Evolutionary conservation across 495 filamentous ascomycete genomes (phyloP).

Genomic region (Penicillium waksmanii): DNA sequence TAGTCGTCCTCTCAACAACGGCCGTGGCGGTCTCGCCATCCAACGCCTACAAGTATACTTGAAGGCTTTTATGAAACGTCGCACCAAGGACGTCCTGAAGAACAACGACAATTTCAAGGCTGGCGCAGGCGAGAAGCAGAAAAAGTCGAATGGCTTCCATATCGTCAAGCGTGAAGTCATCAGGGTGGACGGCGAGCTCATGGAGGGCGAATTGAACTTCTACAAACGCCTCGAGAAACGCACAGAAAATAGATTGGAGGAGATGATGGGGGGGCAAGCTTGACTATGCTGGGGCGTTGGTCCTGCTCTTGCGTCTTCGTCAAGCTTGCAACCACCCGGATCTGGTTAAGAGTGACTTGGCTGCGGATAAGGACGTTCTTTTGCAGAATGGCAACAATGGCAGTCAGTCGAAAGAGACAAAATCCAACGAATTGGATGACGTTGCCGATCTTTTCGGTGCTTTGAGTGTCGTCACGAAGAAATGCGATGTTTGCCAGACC

Average conservation of each 20-base stretch:
- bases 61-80: constrained; percentile 94
- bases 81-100: constrained; percentile 93
- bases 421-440: constrained; percentile 71
- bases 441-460: constrained; percentile 85
- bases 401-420: constrained; percentile 52
- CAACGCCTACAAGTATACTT: constrained; percentile 78
- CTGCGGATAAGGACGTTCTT: constrained; percentile 84
- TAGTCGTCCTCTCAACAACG: constrained; percentile 79
- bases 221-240: constrained; percentile 83
- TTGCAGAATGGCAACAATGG: constrained; percentile 55
- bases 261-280: constrained; percentile 82
- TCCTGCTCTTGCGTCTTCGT: constrained; percentile 82
- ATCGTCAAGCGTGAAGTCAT: constrained; percentile 87
- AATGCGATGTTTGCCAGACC: constrained; percentile 86
- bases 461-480: constrained; percentile 76
- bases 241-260: constrained; percentile 80
- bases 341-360: constrained; percentile 79
- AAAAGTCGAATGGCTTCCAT: constrained; percentile 68
- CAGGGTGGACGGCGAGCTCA: constrained; percentile 77
- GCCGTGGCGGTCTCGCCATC: constrained; percentile 86
- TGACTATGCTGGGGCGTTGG: constrained; percentile 83
- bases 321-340: constrained; percentile 95
- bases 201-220: constrained; percentile 76
- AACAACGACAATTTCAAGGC: constrained; percentile 75
- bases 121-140: constrained; percentile 56